Base-by-base conservation (phyloP, 2,329 filamentous ascomycete species). In the Beauveria pseudobassiana region DNA sequence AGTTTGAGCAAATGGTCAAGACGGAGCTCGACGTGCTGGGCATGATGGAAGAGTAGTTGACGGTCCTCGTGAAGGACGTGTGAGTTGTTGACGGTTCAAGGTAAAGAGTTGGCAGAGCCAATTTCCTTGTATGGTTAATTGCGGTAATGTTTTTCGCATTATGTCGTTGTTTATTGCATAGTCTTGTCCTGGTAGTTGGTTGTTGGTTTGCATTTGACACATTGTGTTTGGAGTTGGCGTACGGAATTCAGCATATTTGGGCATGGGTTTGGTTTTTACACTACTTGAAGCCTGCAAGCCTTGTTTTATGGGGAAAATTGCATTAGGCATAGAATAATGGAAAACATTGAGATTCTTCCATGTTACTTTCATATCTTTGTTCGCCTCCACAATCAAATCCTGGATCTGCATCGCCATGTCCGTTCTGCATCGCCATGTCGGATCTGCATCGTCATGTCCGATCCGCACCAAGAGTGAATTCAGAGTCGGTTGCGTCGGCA, bases 1-100 rank as follows among this genome's bases (percentile, higher is more conserved):
- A 93, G 71, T 95, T 93, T 74, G 87, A 89, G 72, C 78, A 83
- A 57, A 79, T 93, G 63, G 82, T 93, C 14, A 82, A 80, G 72
- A 85, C 82, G 24, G 90, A 93, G 75, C 74, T 93, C 62, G 87
- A 91, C 62, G 79, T 88, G 65, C 73, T 93, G 66, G 80, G 79
- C 26, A 77, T 93, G 76, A 79, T 61, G 59, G 59, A 61, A 22
- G 59, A 61, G 51, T 28, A 59, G 48, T 8, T 38, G 12, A 14
- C 12, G 34, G 12, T 38, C 34, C 34, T 14, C 34, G 5, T 38
- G 34, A 38, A 14, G 12, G 5, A 38, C 34, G 34, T 5, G 5
- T 38, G 34, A 38, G 34, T 38, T 38, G 12, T 38, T 38, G 34
- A 38, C 5, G 5, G 34, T 14, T 12, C 34, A 38, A 14, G 12